Evolutionary conservation across 2,329 filamentous ascomycete species (phyloP).

Genomic region (Coniochaeta ligniaria): DNA sequence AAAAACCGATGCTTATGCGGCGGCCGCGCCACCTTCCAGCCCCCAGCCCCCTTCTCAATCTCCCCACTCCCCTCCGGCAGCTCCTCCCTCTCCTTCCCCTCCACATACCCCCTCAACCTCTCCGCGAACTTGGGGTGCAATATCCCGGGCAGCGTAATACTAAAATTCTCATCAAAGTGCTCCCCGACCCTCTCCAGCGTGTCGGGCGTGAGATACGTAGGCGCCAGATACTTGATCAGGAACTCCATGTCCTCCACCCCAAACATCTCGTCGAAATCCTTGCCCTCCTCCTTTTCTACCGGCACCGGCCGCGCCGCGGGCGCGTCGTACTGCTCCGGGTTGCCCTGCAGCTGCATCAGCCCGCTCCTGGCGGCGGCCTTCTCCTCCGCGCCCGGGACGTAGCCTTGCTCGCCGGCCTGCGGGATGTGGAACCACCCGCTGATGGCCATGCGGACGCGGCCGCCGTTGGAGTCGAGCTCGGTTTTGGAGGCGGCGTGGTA

Average conservation of each 20-base stretch:
- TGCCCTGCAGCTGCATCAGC: conserved; percentile 85
- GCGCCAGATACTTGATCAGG: conserved; percentile 81
- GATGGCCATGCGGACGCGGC: conserved; percentile 89
- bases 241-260: conserved; percentile 81
- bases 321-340: conserved; percentile 81
- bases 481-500: conserved; percentile 61
- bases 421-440: conserved; percentile 99
- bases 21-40: conserved; percentile 73
- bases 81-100: conserved; percentile 49
- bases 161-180: conserved; percentile 75
- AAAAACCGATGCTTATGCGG: conserved; percentile 94
- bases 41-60: conserved; percentile 47
- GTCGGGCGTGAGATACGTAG: conserved; percentile 86
- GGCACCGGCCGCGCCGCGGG: conserved; percentile 57
- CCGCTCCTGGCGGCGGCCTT: conserved; percentile 84
- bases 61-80: conserved; percentile 40
- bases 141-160: conserved; percentile 73
- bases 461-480: conserved; percentile 61
- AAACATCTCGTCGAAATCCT: conserved; percentile 47
- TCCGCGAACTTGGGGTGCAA: conserved; percentile 71
- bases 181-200: conserved; percentile 76
- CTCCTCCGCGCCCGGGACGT: conserved; percentile 80
- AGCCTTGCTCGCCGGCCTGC: conserved; percentile 88
- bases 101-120: conserved; percentile 64
- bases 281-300: conserved; percentile 30